Evolutionary conservation across 2,329 filamentous ascomycete species (phyloP).

Genomic region (Aspergillus tanneri): DNA sequence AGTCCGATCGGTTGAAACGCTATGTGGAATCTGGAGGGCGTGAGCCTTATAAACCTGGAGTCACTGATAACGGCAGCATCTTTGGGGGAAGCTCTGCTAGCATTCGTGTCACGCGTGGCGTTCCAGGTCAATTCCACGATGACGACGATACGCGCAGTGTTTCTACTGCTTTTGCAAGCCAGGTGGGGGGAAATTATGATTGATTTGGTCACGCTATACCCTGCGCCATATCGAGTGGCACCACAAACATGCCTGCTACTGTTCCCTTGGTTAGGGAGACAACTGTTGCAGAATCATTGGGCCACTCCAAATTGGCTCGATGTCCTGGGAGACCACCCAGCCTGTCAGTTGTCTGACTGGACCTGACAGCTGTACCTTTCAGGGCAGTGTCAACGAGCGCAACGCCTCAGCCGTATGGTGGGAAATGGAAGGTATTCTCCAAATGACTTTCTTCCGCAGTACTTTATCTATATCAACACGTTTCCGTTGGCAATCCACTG

Average conservation of each 20-base stretch:
- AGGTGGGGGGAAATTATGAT: slow-evolving; percentile 70
- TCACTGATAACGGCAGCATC: slow-evolving; percentile 61
- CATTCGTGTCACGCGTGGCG: slow-evolving; percentile 49
- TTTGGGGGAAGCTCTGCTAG: slow-evolving; percentile 61
- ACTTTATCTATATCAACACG: slow-evolving; percentile 15
- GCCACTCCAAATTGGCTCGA: slow-evolving; percentile 15
- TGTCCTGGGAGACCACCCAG: slow-evolving; percentile 14
- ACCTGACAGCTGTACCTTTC: slow-evolving; percentile 14
- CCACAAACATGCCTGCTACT: slow-evolving; percentile 11
- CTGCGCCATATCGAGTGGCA: slow-evolving; percentile 16
- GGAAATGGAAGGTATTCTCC: slow-evolving; percentile 12
- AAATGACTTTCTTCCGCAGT: slow-evolving; percentile 8
- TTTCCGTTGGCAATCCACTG: slow-evolving; percentile 9
- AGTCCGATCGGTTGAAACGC: slow-evolving; percentile 88
- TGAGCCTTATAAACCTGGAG: slow-evolving; percentile 51
- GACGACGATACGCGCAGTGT: slow-evolving; percentile 96
- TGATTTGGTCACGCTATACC: slow-evolving; percentile 39
- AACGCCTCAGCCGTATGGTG: slow-evolving; percentile 13
- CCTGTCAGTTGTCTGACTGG: slow-evolving; percentile 13
- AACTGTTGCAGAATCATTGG: slow-evolving; percentile 17
- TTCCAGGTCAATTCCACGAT: slow-evolving; percentile 47
- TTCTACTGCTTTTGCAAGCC: slow-evolving; percentile 94
- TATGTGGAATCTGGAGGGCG: slow-evolving; percentile 86
- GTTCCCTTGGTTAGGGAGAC: slow-evolving; percentile 15
- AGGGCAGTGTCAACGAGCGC: slow-evolving; percentile 15